These are phyloP conservation scores for Moesziomyces aphidis DNA, from an alignment of 1,284 basidiomycete genomes.

Conservation along the genomic window DNA sequence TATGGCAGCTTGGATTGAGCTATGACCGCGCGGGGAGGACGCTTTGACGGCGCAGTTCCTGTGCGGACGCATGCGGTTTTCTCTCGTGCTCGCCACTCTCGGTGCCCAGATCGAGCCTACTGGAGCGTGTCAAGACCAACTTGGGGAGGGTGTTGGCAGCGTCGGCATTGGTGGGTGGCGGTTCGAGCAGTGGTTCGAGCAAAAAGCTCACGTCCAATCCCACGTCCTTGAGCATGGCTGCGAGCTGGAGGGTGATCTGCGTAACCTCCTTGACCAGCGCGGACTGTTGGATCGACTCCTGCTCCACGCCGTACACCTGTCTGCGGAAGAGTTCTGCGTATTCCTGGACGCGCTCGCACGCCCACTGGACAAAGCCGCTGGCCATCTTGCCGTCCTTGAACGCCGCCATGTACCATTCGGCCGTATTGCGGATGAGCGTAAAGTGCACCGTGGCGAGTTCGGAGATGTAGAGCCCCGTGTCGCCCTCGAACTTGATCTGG, in stretches of 20 bases:
- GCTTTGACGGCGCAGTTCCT: slow-evolving; percentile 49
- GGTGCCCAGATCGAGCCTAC: slow-evolving; percentile 15
- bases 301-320: slow-evolving; percentile 80
- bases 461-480: slow-evolving; percentile 80
- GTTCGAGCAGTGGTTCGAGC: slow-evolving; percentile 20
- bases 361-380: slow-evolving; percentile 91
- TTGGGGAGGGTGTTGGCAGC: not conserved
- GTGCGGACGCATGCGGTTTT: slow-evolving; percentile 11
- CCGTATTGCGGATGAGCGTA: slow-evolving; percentile 91
- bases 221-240: slow-evolving; percentile 32
- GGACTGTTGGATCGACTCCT: slow-evolving; percentile 30
- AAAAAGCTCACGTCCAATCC: slow-evolving; percentile 40
- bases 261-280: slow-evolving; percentile 53
- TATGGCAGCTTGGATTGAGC: too few relatives aligned
- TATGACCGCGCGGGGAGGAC: slow-evolving; percentile 4
- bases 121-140: slow-evolving; percentile 18
- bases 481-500: slow-evolving; percentile 90
- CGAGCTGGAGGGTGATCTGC: slow-evolving; percentile 55
- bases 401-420: slow-evolving; percentile 95
- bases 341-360: slow-evolving; percentile 83
- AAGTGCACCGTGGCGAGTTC: slow-evolving; percentile 86
- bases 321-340: slow-evolving; percentile 88
- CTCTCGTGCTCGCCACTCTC: not conserved
- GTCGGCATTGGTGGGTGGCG: not conserved
- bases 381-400: slow-evolving; percentile 95